Evolutionary conservation across 495 filamentous ascomycete species (phyloP), one percentile per base, ranked within the genome.

Genomic region (Penicillium argentinense): DNA sequence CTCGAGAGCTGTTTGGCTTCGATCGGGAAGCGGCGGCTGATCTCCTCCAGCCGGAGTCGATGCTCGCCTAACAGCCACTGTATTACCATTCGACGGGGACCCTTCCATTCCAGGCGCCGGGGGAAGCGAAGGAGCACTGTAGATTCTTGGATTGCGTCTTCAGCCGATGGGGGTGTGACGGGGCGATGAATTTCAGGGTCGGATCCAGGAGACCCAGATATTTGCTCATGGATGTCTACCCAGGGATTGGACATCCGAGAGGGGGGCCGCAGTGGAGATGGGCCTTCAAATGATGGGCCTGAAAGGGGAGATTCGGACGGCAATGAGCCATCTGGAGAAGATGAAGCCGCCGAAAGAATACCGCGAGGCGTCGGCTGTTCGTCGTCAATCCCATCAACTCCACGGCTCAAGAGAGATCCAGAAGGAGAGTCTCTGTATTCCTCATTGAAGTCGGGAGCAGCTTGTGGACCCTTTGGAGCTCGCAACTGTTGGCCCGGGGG

Each of bases 191-290:
- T 39, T 34, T 62, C 63, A 2, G 54, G 51, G 27, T 72, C 63
- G 9, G 60, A 58, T 18, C 49, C 44, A 3, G 59, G 26, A 2
- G 54, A 51, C 34, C 29, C 24, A 19, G 49, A 26, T 25, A 43
- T 11, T n/a, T 46, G 39, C 13, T 61, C 58, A 11, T 49, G 39
- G 5, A 49, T 51, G 16, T 69, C 61, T 17, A 59, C 67, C 72
- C 72, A 75, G 5, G 72, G 72, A 27, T 75, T 75, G 6, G 62
- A 63, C 37, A 68, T 62, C 7, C 63, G 63, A 18, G 72, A 72
- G 5, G 60, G 60, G 23, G 64, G 57, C 22, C 59, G 67, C 29
- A 64, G 32, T 27, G 67, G 58, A 19, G 66, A 64, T n/a, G 60
- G 37, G 19, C 59, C 51, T 21, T 62, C 65, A 2, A 63, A 49